A percentile compares a stretch with the other conserved stretches of the same genome.
Conservation (phyloP, 2,329 filamentous ascomycete genomes). For the Aspergillus viridinutans region DNA sequence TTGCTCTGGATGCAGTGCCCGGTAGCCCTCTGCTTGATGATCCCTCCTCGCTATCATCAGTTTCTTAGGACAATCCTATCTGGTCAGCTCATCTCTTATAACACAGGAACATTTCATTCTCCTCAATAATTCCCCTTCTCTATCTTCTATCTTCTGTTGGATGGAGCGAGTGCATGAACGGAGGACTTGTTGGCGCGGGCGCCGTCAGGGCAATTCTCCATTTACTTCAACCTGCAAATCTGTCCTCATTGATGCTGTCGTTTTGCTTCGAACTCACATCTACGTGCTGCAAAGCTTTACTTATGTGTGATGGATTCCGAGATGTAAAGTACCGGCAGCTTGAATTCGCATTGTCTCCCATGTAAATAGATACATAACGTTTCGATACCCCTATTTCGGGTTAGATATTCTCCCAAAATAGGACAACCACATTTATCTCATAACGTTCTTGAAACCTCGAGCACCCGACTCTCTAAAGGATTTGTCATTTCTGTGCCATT, state of each 20-base stretch:
- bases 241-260: not conserved
- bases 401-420: not conserved
- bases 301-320: not conserved
- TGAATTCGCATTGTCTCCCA: not conserved
- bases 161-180: constrained; percentile 1
- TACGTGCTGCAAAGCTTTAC: not conserved
- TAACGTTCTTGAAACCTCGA: too few relatives aligned
- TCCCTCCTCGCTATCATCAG: constrained; percentile 8
- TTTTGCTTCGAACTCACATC: not conserved
- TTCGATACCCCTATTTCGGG: not conserved
- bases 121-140: not conserved
- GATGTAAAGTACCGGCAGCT: not conserved
- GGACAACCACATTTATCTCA: not conserved
- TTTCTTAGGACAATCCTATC: not conserved
- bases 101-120: not conserved
- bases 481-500: not conserved
- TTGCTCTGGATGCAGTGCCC: constrained; percentile 69
- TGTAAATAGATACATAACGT: not conserved
- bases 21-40: constrained; percentile 35
- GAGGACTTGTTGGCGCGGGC: constrained; percentile 7
- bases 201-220: not conserved
- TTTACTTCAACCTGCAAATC: not conserved
- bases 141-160: not conserved
- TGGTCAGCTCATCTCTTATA: not conserved
- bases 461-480: not conserved